Evolutionary conservation across 208 protist genomes (phyloP), one percentile per base, ranked within the genome.

Genomic region (Leishmania major): DNA sequence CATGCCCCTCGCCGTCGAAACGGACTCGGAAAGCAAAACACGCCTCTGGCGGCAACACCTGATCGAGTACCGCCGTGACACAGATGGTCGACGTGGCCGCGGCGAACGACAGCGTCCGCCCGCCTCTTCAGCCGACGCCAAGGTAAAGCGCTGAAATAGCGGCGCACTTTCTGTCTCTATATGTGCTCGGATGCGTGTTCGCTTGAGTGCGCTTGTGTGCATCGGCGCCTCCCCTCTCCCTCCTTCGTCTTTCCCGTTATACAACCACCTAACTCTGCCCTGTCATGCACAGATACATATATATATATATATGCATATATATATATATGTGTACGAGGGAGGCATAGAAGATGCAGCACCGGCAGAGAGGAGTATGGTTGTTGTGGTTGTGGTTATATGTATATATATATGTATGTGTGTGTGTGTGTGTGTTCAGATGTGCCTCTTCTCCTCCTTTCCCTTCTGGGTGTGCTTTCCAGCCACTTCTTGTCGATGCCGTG

Each of bases 11-110:
- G 40, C n/a, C 15, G 28, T n/a, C 11, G 45, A 79, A 35, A 64
- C 59, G 40, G 77, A 76, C 67, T 81, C 77, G 6, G 78, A 74
- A 25, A 79, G 53, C 59, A 82, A 82, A 60, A 82, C 77, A 49
- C 82, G 82, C 28, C 60, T 79, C 51, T 86, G 82, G 82, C 77
- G 77, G 59, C 72, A 79, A 59, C 78, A 76, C 40, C 64, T 82
- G 19, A 76, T 79, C 2, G 82, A 62, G 7, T 77, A 86, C 74
- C 78, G 78, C 55, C 77, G 73, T 47, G 73, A 78, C 43, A 15
- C 74, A n/a, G 45, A 75, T 15, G 25, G 45, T n/a, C 45, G 73
- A 62, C 31, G 31, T 51, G 77, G 13, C 77, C 37, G 3, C 62
- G 49, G 10, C 82, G 77, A 17, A 19, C 37, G 11, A 43, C 8